Base-by-base conservation (phyloP, 2,329 filamentous ascomycete species). In the Cladorrhinum sp. region DNA sequence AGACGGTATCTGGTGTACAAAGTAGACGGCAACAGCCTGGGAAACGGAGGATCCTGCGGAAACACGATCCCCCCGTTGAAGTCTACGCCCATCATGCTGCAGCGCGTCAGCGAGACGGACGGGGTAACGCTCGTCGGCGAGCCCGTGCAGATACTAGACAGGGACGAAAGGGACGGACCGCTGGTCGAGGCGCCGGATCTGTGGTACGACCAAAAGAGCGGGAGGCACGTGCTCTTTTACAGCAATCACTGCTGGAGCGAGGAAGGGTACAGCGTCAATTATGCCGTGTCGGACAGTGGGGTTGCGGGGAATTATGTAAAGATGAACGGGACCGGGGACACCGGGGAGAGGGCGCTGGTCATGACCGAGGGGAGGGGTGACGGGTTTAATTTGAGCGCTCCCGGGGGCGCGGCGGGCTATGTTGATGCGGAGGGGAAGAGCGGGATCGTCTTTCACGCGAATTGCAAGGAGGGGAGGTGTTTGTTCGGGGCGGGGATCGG, bases 1-100 rank as follows among this genome's bases (percentile, higher is more conserved):
- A 77, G 71, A 30, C 78, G 80, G 5, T 89, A 87, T 68, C 77
- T 89, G 4, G 73, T 83, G 9, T 90, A 86, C 75, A 90, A 89
- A 71, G 76, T 88, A 0, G 86, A 90, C 71, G 86, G 86, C 39
- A 89, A 88, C 72, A 77, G 76, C 60, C 72, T 81, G 36, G 75
- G 75, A 3, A 59, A 71, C 48, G 75, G 75, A n/a, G 74, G 76
- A 56, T 77, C 79, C 62, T 81, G 79, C 62, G 71, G 73, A 49
- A 83, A 81, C 63, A 75, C 70, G n/a, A 71, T 76, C 16, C 70
- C 71, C 23, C 78, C 77, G 9, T 66, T 75, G 10, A 67, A 70
- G 10, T 60, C 74, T 14, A 87, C 85, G 42, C 83, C 85, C 0
- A 78, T 87, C 62, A 78, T 85, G 73, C 74, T 87, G 21, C 84